Conservation (phyloP, 2,329 filamentous ascomycete genomes). For the Truncatella angustata region DNA sequence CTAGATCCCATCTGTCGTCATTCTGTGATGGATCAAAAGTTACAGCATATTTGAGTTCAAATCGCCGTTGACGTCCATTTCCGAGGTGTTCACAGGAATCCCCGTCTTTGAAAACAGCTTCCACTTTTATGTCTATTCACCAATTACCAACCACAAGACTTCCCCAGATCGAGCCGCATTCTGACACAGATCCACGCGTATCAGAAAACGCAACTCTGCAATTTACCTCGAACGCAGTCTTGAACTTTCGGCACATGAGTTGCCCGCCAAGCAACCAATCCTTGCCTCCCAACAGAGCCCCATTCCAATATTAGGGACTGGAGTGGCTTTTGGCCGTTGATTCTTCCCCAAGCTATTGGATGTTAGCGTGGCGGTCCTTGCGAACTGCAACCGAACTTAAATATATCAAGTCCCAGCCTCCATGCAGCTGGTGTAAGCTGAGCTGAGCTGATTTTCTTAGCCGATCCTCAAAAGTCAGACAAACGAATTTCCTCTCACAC, state of each 20-base stretch:
- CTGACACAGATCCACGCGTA: not conserved
- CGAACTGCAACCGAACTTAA: not conserved
- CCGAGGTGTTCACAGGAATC: no score
- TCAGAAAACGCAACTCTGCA: not conserved
- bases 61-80: no score
- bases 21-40: no score
- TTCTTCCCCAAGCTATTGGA: slow-evolving; percentile 2
- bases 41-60: no score
- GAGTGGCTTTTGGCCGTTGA: slow-evolving; percentile 1
- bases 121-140: no score
- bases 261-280: not conserved
- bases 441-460: not conserved
- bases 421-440: not conserved
- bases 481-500: not conserved
- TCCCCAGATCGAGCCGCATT: no score
- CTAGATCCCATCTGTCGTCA: not conserved
- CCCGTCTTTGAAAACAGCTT: no score
- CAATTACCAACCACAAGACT: no score
- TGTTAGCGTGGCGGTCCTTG: not conserved
- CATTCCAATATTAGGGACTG: slow-evolving; percentile 4
- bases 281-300: not conserved
- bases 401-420: slow-evolving; percentile 3
- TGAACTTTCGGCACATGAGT: not conserved
- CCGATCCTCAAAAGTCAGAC: not conserved
- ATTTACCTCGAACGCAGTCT: not conserved